Evolutionary conservation across 306 rosid species (phyloP).

Genomic region (Senna tora): DNA sequence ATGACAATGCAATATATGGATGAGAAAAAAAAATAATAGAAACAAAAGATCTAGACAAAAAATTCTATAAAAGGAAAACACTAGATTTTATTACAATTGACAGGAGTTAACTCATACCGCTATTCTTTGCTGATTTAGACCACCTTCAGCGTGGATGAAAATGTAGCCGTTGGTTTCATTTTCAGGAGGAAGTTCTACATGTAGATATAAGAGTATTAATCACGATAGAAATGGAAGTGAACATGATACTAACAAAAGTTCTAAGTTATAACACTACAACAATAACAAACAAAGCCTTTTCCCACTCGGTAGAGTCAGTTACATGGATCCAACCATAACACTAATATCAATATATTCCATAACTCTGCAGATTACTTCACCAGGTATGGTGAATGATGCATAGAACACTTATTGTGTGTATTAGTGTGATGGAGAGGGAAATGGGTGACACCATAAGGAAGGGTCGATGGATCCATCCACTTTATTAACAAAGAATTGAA

Average conservation of each 20-base stretch:
- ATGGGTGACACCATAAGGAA: neutral
- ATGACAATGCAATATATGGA: constrained; percentile 8
- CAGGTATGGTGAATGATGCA: neutral
- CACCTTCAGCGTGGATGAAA: constrained; percentile 98
- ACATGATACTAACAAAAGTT: constrained; percentile 5
- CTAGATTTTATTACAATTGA: constrained; percentile 29
- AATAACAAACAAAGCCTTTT: too few species aligned
- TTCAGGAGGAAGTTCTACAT: constrained; percentile 83
- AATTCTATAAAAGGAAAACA: constrained; percentile 8
- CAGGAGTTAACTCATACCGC: constrained; percentile 60
- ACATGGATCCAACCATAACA: too few species aligned
- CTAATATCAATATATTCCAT: too few species aligned
- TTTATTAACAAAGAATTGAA: constrained; percentile 22
- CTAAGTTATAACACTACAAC: too few species aligned
- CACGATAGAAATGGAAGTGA: neutral
- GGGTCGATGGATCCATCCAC: neutral
- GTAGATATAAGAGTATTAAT: constrained; percentile 33
- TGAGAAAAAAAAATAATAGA: constrained; percentile 19
- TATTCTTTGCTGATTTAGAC: constrained; percentile 95
- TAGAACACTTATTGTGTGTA: neutral
- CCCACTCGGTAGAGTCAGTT: too few species aligned
- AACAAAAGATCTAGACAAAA: neutral
- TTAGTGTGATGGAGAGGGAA: neutral
- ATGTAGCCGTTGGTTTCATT: constrained; percentile 88
- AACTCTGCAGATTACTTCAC: neutral